Conservation (phyloP, 176 grass and related monocot species). For the Bromus sterilis region DNA sequence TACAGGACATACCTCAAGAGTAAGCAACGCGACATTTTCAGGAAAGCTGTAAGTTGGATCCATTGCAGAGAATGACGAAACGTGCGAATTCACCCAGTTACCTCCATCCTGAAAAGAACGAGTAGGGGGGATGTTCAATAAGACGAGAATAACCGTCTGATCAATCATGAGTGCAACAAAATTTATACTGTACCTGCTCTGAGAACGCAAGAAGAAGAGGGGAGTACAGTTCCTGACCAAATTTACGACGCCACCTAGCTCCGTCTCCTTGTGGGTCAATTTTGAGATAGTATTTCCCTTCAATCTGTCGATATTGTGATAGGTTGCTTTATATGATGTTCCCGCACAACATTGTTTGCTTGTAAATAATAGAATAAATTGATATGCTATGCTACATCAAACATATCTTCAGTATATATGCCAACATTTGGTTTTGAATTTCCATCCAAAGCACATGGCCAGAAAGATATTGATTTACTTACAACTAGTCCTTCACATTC, state of each 20-base stretch:
- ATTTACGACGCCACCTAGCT: constrained; percentile 75
- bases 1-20: constrained; percentile 57
- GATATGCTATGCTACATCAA: background rate
- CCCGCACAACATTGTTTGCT: background rate
- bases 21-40: constrained; percentile 90
- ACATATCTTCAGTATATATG: background rate
- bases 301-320: constrained; percentile 38
- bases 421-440: background rate
- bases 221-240: constrained; percentile 96
- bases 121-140: constrained; percentile 1
- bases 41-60: constrained; percentile 86
- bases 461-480: constrained; percentile 34
- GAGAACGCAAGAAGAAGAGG: constrained; percentile 93
- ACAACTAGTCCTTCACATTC: constrained; percentile 78
- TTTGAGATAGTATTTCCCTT: constrained; percentile 91
- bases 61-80: constrained; percentile 69
- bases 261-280: constrained; percentile 81
- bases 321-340: background rate
- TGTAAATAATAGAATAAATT: constrained; percentile 4
- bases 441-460: background rate
- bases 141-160: background rate
- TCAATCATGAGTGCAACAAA: constrained; percentile 14
- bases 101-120: constrained; percentile 62
- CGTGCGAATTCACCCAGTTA: constrained; percentile 72
- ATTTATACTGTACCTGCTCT: constrained; percentile 51